Percentiles rank a stretch among this genome's conserved stretches.
phyloP scores from a whole-genome alignment of 2,329 filamentous ascomycete genomes.

The Cyphellophora europaea region DNA sequence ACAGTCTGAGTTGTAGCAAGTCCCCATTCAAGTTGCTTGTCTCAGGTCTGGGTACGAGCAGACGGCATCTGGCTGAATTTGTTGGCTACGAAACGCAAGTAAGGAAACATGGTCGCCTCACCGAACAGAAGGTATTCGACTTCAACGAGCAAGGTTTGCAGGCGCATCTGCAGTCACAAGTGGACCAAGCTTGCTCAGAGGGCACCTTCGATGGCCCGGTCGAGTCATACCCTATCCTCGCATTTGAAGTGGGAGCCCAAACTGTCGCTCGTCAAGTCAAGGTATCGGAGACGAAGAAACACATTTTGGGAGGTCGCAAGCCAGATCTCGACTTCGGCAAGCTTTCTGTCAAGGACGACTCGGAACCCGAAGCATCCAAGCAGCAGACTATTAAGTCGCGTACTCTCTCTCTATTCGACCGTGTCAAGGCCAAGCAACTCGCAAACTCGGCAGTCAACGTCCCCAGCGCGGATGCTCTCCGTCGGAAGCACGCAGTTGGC shows the following conservation, averaged over 20 bases:
- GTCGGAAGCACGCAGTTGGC: conserved; percentile 56
- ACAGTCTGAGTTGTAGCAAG: conserved; percentile 15
- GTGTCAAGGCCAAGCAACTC: conserved; percentile 61
- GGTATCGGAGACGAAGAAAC: conserved; percentile 8
- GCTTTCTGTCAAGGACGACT: conserved; percentile 2
- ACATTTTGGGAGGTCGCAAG: conserved; percentile 22
- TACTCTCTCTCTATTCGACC: conserved; percentile 54
- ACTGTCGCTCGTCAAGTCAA: conserved; percentile 15
- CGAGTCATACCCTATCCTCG: conserved; percentile 28
- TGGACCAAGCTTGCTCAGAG: conserved; percentile 24
- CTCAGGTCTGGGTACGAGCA: conserved; percentile 27
- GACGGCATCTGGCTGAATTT: conserved; percentile 13
- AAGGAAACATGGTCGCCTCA: too few species aligned
- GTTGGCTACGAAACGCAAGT: conserved; percentile 39
- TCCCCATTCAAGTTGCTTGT: conserved; percentile 30
- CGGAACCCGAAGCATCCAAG: background rate
- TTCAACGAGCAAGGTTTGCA: background rate
- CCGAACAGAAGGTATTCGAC: background rate
- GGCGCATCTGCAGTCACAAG: background rate
- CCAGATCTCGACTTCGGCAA: conserved; percentile 10
- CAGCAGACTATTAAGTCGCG: conserved; percentile 31
- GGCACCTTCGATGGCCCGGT: conserved; percentile 24
- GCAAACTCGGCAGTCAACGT: conserved; percentile 36
- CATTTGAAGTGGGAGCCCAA: conserved; percentile 12
- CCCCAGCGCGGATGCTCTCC: conserved; percentile 46